Evolutionary conservation across 2,329 filamentous ascomycete species (phyloP).

Genomic region (Esteya vermicola): DNA sequence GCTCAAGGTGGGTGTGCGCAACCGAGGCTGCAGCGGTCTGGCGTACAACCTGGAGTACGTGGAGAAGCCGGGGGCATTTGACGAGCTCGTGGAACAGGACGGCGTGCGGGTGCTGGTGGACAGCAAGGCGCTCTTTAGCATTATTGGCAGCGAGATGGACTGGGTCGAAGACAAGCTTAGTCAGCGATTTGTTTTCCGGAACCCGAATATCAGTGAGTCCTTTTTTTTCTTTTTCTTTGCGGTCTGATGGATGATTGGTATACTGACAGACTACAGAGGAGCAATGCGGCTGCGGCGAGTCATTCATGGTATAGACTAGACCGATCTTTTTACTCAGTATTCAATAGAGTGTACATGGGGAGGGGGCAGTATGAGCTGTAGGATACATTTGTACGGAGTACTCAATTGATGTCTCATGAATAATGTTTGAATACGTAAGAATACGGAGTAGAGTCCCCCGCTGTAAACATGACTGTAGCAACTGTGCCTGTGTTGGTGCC

Average conservation of each 20-base stretch:
- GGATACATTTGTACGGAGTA: neutral
- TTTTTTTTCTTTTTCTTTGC: too few species aligned
- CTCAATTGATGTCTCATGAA: neutral
- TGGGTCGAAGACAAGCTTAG: slow-evolving; percentile 95
- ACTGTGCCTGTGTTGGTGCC: neutral
- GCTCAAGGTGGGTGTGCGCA: slow-evolving; percentile 88
- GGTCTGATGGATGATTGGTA: too few species aligned
- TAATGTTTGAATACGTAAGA: too few species aligned
- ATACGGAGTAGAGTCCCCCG: too few species aligned
- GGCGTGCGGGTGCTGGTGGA: slow-evolving; percentile 93
- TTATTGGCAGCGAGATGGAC: slow-evolving; percentile 98
- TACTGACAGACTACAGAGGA: slow-evolving; percentile 48
- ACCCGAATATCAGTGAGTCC: slow-evolving; percentile 92
- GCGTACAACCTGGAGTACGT: slow-evolving; percentile 93
- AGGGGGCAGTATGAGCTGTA: too few species aligned
- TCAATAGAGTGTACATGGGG: too few species aligned
- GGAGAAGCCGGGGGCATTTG: slow-evolving; percentile 74
- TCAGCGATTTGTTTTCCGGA: slow-evolving; percentile 83
- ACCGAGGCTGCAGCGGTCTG: slow-evolving; percentile 84
- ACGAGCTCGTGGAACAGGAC: slow-evolving; percentile 89
- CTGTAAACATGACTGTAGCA: neutral
- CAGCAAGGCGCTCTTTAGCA: slow-evolving; percentile 93
- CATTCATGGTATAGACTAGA: slow-evolving; percentile 78
- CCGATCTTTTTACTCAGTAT: neutral
- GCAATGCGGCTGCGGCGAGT: slow-evolving; percentile 90